These are phyloP conservation scores for Hypholoma fasciculare DNA, from an alignment of 768 basidiomycete species.

Conservation along the genomic window DNA sequence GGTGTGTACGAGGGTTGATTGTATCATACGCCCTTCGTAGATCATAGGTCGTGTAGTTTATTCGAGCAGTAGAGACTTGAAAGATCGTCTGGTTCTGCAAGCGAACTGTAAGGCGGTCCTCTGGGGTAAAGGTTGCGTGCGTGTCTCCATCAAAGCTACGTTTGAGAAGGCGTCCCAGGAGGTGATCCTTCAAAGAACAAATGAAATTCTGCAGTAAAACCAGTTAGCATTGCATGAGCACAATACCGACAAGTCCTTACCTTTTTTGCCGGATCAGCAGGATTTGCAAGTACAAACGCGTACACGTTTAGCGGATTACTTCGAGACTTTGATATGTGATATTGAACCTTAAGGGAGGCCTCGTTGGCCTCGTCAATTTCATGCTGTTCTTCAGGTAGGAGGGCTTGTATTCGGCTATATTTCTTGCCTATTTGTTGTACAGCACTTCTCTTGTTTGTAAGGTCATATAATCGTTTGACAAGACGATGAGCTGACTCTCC, in stretches of 20 bases:
- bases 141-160: slow-evolving; percentile 29
- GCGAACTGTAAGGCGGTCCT: slow-evolving; percentile 18
- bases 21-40: slow-evolving; percentile 21
- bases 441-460: slow-evolving; percentile 36
- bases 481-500: slow-evolving; percentile 41
- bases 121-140: slow-evolving; percentile 20
- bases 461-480: slow-evolving; percentile 36
- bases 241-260: slow-evolving; percentile 7
- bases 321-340: slow-evolving; percentile 19
- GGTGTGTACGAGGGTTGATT: slow-evolving; percentile 25
- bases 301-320: slow-evolving; percentile 19
- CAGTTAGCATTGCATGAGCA: not conserved
- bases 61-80: slow-evolving; percentile 10
- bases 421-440: slow-evolving; percentile 26
- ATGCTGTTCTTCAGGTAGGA: not conserved
- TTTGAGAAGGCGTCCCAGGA: slow-evolving; percentile 27
- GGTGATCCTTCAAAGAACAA: slow-evolving; percentile 30
- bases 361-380: slow-evolving; percentile 2
- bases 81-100: slow-evolving; percentile 26
- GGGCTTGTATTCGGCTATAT: not conserved
- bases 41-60: slow-evolving; percentile 33
- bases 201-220: slow-evolving; percentile 19
- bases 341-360: not conserved
- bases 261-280: slow-evolving; percentile 18
- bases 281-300: slow-evolving; percentile 6